Conservation (phyloP, 352 stramenopile species). For the Globisporangium ultimum region DNA sequence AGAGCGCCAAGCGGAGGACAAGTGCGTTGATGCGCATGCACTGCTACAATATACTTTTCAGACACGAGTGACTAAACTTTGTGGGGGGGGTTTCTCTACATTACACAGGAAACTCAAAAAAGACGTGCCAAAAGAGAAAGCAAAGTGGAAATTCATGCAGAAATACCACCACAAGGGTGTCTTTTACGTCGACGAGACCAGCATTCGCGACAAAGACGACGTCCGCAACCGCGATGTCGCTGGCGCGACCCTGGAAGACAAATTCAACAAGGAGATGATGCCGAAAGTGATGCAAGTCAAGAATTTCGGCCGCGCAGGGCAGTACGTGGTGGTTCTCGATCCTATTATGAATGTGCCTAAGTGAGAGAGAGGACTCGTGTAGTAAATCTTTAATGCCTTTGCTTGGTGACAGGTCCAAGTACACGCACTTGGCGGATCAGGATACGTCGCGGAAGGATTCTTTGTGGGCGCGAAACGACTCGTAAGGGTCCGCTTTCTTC, state of each 20-base stretch:
- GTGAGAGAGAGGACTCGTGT: background rate
- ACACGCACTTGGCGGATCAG: constrained; percentile 97
- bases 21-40: constrained; percentile 26
- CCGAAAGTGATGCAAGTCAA: constrained; percentile 97
- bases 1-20: constrained; percentile 91
- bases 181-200: constrained; percentile 97
- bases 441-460: constrained; percentile 91
- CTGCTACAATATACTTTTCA: too few species aligned
- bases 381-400: background rate
- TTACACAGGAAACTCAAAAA: constrained; percentile 71
- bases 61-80: too few species aligned
- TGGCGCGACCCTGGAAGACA: constrained; percentile 90
- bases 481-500: constrained; percentile 16
- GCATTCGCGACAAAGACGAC: constrained; percentile 84
- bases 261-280: constrained; percentile 92
- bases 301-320: constrained; percentile 96
- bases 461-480: constrained; percentile 70
- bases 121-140: constrained; percentile 75
- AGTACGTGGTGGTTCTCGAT: constrained; percentile 35
- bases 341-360: background rate
- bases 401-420: constrained; percentile 85
- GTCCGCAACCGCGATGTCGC: constrained; percentile 89
- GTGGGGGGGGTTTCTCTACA: too few species aligned
- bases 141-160: constrained; percentile 94
- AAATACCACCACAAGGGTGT: constrained; percentile 99